Conservation (phyloP, 2,329 filamentous ascomycete species). For the Blastomyces parvus region DNA sequence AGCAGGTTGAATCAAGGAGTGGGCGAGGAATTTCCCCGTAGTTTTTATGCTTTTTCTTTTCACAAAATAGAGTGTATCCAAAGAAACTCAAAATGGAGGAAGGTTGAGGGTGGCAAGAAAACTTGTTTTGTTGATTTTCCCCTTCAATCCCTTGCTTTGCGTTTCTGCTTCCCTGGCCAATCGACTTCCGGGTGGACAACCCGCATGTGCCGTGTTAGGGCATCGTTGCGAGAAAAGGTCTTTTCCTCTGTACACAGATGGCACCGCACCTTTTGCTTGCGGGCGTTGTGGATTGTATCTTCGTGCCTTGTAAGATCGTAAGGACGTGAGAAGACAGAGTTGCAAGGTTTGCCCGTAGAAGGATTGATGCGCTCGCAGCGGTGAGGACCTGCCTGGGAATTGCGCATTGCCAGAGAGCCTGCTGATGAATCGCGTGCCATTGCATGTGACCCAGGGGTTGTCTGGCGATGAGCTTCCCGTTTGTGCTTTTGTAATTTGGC, state of each 20-base stretch:
- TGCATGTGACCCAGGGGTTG: constrained; percentile 43
- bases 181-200: constrained; percentile 88
- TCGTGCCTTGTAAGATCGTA: constrained; percentile 96
- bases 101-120: not conserved
- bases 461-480: constrained; percentile 78
- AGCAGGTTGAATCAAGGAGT: not conserved
- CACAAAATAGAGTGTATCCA: not conserved
- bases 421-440: constrained; percentile 39
- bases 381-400: constrained; percentile 87
- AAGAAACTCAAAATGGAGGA: not conserved
- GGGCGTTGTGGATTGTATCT: constrained; percentile 91
- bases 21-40: not conserved
- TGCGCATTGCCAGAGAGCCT: constrained; percentile 49
- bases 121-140: not conserved
- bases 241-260: constrained; percentile 91
- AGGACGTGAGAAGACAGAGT: constrained; percentile 84
- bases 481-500: constrained; percentile 88
- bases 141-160: constrained; percentile 30
- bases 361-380: constrained; percentile 89
- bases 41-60: not conserved
- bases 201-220: constrained; percentile 84
- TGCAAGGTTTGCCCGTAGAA: constrained; percentile 88
- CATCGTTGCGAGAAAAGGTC: constrained; percentile 91
- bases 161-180: constrained; percentile 56
- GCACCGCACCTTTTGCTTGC: constrained; percentile 91